These are phyloP conservation scores for Aspergillus ruber DNA, from an alignment of 2,329 filamentous ascomycete species.

Conservation along the genomic window DNA sequence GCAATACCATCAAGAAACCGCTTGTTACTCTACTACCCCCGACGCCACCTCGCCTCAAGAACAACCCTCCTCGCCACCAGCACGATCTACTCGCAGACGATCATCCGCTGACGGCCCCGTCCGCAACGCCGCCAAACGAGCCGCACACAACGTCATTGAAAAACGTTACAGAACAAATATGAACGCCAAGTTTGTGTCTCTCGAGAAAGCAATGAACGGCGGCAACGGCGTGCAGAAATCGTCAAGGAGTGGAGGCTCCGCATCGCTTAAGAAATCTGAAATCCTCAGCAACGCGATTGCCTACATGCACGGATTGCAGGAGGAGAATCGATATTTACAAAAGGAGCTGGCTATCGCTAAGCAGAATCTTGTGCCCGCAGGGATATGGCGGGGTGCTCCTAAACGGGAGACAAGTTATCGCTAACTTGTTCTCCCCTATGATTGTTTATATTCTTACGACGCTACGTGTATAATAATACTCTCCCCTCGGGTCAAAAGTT, in stretches of 20 bases:
- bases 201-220: constrained; percentile 30
- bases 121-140: constrained; percentile 34
- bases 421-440: neutral
- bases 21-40: constrained; percentile 22
- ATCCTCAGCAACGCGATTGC: constrained; percentile 31
- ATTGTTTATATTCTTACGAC: neutral
- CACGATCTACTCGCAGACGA: neutral
- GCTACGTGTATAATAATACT: neutral
- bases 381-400: constrained; percentile 18
- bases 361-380: constrained; percentile 19
- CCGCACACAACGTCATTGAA: constrained; percentile 37
- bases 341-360: constrained; percentile 28
- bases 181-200: constrained; percentile 36
- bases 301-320: constrained; percentile 31
- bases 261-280: constrained; percentile 33
- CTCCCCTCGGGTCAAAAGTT: neutral
- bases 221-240: constrained; percentile 17
- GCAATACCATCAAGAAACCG: constrained; percentile 17
- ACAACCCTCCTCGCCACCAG: constrained; percentile 9
- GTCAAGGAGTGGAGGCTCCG: constrained; percentile 18
- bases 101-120: constrained; percentile 5
- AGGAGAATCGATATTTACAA: constrained; percentile 26
- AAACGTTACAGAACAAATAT: constrained; percentile 39
- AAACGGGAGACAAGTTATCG: constrained; percentile 3
- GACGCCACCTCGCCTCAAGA: constrained; percentile 8